Evolutionary conservation across 305 asterid species (phyloP).

Genomic region (Solanum hybrid): DNA sequence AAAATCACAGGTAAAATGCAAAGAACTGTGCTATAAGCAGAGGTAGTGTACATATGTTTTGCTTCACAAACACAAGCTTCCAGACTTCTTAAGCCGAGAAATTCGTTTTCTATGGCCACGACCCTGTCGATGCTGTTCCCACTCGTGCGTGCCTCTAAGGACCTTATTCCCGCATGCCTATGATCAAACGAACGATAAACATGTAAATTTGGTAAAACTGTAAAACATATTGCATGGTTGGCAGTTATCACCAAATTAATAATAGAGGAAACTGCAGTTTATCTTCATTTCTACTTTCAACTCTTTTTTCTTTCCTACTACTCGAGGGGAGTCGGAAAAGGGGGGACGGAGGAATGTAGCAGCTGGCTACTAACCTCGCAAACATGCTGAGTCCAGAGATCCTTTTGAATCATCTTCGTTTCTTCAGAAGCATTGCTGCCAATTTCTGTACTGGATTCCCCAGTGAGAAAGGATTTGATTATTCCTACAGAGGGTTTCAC

Average conservation of each 20-base stretch:
- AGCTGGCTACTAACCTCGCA: conserved; percentile 57
- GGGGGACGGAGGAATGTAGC: neutral
- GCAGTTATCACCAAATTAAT: neutral
- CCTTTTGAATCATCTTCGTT: conserved; percentile 31
- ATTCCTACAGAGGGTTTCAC: conserved; percentile 48
- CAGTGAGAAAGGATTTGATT: conserved; percentile 49
- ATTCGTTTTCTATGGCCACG: conserved; percentile 70
- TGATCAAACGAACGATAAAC: neutral
- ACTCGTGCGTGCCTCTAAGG: conserved; percentile 83
- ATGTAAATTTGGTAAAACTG: neutral
- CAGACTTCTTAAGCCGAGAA: conserved; percentile 41
- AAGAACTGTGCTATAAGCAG: neutral
- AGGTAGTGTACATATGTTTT: neutral
- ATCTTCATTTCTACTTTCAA: neutral
- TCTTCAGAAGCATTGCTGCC: conserved; percentile 15
- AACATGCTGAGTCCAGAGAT: conserved; percentile 66
- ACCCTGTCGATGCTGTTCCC: conserved; percentile 84
- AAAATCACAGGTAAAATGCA: neutral
- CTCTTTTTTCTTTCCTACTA: neutral
- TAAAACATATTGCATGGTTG: neutral
- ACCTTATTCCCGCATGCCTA: conserved; percentile 84
- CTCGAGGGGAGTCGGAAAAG: neutral
- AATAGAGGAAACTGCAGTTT: neutral
- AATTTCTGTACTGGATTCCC: conserved; percentile 13
- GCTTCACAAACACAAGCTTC: conserved; percentile 5